Evolutionary conservation across 768 basidiomycete genomes (phyloP), one percentile per base, ranked within the genome.

Genomic region (Tulasnella sp.): DNA sequence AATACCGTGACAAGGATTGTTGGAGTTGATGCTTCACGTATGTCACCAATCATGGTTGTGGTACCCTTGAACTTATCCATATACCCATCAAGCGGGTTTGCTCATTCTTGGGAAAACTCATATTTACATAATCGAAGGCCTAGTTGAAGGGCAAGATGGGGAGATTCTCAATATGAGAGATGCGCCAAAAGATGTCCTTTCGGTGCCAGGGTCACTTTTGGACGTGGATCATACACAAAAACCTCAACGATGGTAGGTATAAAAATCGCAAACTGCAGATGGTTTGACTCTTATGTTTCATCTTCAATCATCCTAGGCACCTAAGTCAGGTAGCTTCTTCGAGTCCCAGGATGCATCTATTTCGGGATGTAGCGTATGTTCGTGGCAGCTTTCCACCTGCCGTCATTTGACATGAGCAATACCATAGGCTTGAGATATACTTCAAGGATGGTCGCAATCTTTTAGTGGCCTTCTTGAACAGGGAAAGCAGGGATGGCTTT

Each of bases 21-120:
- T 12, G 92, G 91, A 1, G 87, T 96, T 3, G 92, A 95, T 64
- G 87, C 88, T 13, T 88, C 81, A 54, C 89, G 90, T 91, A 56
- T 62, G 83, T 70, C 1, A n/a, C n/a, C 24, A 24, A 20, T 31
- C 9, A 42, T 42, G 22, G 45, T 2, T 32, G 15, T n/a, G n/a
- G n/a, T 25, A 29, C 9, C 8, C 16, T 28, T 12, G 13, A 55
- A 12, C 29, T 45, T 44, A 15, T 19, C n/a, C 25, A 31, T 41
- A 37, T 33, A 25, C 34, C 33, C 3, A 34, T 37, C 32, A 58
- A 83, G 89, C 90, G 51, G 91, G 92, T 0, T 70, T 95, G 6
- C 70, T 96, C 22, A 91, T 96, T 44, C 75, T 91, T 13, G 92
- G 90, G 10, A 75, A 74, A 39, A 81, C 78, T 1, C 85, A 91